Evolutionary conservation across 495 filamentous ascomycete species (phyloP), one percentile per base, ranked within the genome.

Genomic region (Xylaria cubensis): DNA sequence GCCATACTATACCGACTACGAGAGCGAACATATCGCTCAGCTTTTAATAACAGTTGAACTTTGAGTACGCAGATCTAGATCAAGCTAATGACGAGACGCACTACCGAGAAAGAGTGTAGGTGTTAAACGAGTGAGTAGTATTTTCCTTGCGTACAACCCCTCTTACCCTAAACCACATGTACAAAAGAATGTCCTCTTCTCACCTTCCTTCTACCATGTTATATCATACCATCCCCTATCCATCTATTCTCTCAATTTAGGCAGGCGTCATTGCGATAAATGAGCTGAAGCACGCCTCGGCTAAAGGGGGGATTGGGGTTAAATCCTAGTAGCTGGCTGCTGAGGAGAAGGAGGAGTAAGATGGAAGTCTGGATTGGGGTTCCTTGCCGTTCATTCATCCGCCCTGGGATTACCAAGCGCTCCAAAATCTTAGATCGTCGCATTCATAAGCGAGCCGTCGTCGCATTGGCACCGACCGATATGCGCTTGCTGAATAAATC

Each of bases 1-100:
- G 42, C 51, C 66, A 70, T 63, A 53, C 53, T 26, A 61, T 58
- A 3, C 64, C 73, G 32, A 72, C 44, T 13, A 65, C 61, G 39
- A 70, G 29, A 26, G 66, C 24, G 17, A 70, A 19, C 67, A 70
- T 70, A n/a, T 34, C n/a, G 32, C 36, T 69, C 15, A 24, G 1
- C 9, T 42, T n/a, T 17, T 24, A 12, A 17, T 3, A 41, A 10
- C 12, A 21, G 3, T 12, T 36, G 29, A 5, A 17, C 32, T 13
- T 56, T 56, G 12, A 56, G 13, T 56, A 7, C 26, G 17, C 26
- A 3, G 7, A 39, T 61, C 32, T 39, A 7, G 39, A 61, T 13
- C 32, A 21, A 39, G 13, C 13, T 36, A 6, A 6, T 39, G 7
- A 39, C 1, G 36, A 39, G 36, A 8, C 4, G 7, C 4, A 32